Percentiles rank a stretch among this genome's conserved stretches.
Conservation (phyloP, 176 grass and related monocot genomes). For the Triticum aestivum region IWGSC_CS_RefSeq_v2.1 NC_057807.1:302795620-302796119, state of each 20-base stretch:
- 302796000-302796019: conserved; percentile 58
- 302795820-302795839: background rate
- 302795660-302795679: background rate
- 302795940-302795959: conserved; percentile 32
- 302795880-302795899: background rate
- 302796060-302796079: conserved; percentile 56
- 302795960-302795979: conserved; percentile 29
- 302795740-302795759: background rate
- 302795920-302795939: conserved; percentile 1
- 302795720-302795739: conserved; percentile 18
- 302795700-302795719: background rate
- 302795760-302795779: background rate
- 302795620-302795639: background rate
- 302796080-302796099: conserved; percentile 74
- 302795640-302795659: background rate
- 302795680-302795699: background rate
- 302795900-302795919: background rate
- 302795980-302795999: conserved; percentile 61
- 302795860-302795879: background rate
- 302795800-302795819: background rate
- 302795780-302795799: background rate
- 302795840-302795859: background rate
- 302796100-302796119: conserved; percentile 4
- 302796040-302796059: conserved; percentile 63
- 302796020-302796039: conserved; percentile 92